Evolutionary conservation across 495 filamentous ascomycete genomes (phyloP), one percentile per base, ranked within the genome.

Genomic region (Corynascus novoguineensis): DNA sequence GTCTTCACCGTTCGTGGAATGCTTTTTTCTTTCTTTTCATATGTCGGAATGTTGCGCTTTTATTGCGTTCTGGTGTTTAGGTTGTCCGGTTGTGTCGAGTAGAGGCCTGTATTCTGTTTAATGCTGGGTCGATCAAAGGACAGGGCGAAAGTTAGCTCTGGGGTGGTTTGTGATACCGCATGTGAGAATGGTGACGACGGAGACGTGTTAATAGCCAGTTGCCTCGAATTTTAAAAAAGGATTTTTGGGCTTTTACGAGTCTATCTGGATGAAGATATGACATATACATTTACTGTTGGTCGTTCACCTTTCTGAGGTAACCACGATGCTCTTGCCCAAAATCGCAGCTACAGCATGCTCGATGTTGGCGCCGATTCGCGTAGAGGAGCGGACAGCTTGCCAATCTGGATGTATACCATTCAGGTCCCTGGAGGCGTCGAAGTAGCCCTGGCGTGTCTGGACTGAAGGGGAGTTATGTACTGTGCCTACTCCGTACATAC

Each of bases 231-330:
- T 31, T 19, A 10, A 11, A 34, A 12, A 50, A n/a, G 49, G 49
- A 14, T 51, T 51, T 1, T n/a, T 15, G 49, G 19, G 46, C 29
- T 11, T 32, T 49, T 49, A 34, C 25, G 14, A 49, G 46, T 38
- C 34, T 51, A 51, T 51, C 49, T 34, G 49, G 49, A 51, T 40
- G 49, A 51, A 51, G 49, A 51, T 51, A 51, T 40, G 49, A 40
- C 49, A 51, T 51, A 40, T 35, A 40, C 34, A n/a, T n/a, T n/a
- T n/a, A n/a, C n/a, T n/a, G n/a, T n/a, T n/a, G n/a, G n/a, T n/a
- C n/a, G n/a, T n/a, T n/a, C n/a, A n/a, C n/a, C n/a, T n/a, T n/a
- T n/a, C n/a, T n/a, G n/a, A n/a, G 2, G 9, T 19, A 17, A 17
- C 37, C 2, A 17, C 15, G 37, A 19, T 10, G 11, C 15, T 14